These are phyloP conservation scores for Venturiaceae sp. DNA, from an alignment of 2,329 filamentous ascomycete genomes.

Conservation along the genomic window DNA sequence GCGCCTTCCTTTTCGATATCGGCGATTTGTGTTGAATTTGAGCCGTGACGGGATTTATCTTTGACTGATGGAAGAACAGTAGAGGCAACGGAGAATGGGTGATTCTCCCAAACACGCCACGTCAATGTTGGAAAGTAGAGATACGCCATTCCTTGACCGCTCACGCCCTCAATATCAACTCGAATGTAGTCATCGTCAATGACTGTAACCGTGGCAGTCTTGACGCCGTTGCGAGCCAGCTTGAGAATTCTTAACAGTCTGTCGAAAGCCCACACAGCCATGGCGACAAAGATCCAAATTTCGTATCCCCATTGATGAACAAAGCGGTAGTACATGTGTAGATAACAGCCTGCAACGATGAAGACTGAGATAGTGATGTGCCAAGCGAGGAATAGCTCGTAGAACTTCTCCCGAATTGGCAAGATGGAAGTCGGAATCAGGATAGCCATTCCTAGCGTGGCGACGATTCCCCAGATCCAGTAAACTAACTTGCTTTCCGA, in stretches of 20 bases:
- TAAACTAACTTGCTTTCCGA: constrained; percentile 21
- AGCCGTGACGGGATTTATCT: neutral
- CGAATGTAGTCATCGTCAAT: constrained; percentile 19
- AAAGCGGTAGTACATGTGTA: constrained; percentile 2
- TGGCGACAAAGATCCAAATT: constrained; percentile 32
- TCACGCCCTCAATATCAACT: constrained; percentile 31
- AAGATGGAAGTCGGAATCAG: constrained; percentile 14
- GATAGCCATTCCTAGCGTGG: constrained; percentile 23
- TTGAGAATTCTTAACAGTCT: constrained; percentile 30
- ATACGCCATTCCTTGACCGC: constrained; percentile 26
- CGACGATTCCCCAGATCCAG: constrained; percentile 37
- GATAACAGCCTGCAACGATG: constrained; percentile 32
- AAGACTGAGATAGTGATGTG: constrained; percentile 34
- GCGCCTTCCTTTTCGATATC: constrained; percentile 33
- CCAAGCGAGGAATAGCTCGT: constrained; percentile 35
- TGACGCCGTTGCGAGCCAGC: constrained; percentile 24
- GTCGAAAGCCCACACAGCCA: constrained; percentile 37
- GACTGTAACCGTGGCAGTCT: constrained; percentile 23
- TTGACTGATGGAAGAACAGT: neutral
- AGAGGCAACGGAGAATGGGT: constrained; percentile 38
- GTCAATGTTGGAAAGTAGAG: constrained; percentile 39
- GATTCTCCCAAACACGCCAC: constrained; percentile 38
- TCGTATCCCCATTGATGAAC: constrained; percentile 8
- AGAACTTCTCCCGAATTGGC: constrained; percentile 22
- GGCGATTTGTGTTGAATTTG: neutral